Base-by-base conservation (phyloP, 2,329 filamentous ascomycete genomes). In the Exophiala calicioides region DNA sequence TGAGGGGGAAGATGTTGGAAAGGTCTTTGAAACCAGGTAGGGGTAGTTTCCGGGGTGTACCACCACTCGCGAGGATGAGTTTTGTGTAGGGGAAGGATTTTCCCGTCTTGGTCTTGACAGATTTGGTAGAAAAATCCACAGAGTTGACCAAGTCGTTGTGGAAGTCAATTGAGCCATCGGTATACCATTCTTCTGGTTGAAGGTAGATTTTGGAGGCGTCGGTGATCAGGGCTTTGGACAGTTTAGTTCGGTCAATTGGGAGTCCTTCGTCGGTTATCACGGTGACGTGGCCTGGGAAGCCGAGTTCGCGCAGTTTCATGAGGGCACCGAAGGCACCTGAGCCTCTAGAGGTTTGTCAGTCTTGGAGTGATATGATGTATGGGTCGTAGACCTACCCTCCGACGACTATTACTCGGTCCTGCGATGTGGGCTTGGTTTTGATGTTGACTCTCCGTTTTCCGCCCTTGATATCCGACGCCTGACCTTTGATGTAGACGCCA, bases 221-320 rank as follows among this genome's bases (percentile, higher is more conserved):
- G 5, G 87, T 81, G 53, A 96, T 79, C 9, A 98, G 76, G 0
- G 91, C 89, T 70, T 98, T 98, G 62, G 90, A 96, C 31, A 98
- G 78, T 75, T 97, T 97, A 8, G 93, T 89, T 15, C 93, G 82
- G 71, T 98, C 93, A 60, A 97, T 90, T 23, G 90, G 90, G 24
- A 86, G 78, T 65, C 93, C 86, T 68, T 98, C 93, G 55, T 80
- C 84, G 9, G 87, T 84, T 60, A 98, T 83, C 60, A 95, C 75
- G 1, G 90, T 94, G 58, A 98, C 83, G 44, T 79, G 73, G 10
- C 90, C 91, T 4, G 76, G 77, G 73, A 84, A 97, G 21, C 90
- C 90, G 53, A 85, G 82, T 55, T 86, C 85, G 32, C 91, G 84
- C 12, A 98, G 79, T 9, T 82, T 86, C 65, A 97, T 89, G 33